Evolutionary conservation across 768 basidiomycete species (phyloP).

Genomic region (Xerocomellus chrysenteron): DNA sequence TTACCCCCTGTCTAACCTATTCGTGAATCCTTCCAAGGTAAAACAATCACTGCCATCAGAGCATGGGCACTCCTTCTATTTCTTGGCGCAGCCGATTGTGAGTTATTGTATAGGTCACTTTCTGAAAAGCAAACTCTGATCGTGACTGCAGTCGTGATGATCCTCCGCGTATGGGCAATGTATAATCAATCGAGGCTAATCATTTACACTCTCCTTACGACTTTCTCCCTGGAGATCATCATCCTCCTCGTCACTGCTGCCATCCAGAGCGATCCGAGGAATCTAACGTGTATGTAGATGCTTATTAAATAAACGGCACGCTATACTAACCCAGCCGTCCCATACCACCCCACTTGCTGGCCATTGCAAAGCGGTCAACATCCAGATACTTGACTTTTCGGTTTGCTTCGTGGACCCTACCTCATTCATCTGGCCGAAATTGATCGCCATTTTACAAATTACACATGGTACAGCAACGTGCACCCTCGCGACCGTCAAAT

Average conservation of each 20-base stretch:
- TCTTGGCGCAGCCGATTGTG: too few species aligned
- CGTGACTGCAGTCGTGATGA: background rate
- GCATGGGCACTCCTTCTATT: too few species aligned
- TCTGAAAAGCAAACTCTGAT: background rate
- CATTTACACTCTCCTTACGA: background rate
- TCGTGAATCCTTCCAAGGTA: too few species aligned
- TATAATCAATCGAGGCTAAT: background rate
- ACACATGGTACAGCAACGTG: background rate
- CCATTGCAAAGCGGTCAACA: too few species aligned
- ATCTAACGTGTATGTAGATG: background rate
- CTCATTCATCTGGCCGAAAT: background rate
- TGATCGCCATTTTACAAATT: background rate
- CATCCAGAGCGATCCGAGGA: background rate
- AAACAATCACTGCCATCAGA: too few species aligned
- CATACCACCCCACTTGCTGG: too few species aligned
- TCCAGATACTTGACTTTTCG: background rate
- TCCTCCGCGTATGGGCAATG: constrained; percentile 1
- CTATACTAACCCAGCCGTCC: too few species aligned
- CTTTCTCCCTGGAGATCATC: background rate
- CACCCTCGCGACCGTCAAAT: background rate
- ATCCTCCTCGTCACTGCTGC: background rate
- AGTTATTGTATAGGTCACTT: background rate
- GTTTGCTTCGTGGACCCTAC: background rate
- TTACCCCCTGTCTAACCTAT: too few species aligned
- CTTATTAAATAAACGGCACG: too few species aligned